Conservation (phyloP, 2,329 filamentous ascomycete genomes). For the Colletotrichum sp. region DNA sequence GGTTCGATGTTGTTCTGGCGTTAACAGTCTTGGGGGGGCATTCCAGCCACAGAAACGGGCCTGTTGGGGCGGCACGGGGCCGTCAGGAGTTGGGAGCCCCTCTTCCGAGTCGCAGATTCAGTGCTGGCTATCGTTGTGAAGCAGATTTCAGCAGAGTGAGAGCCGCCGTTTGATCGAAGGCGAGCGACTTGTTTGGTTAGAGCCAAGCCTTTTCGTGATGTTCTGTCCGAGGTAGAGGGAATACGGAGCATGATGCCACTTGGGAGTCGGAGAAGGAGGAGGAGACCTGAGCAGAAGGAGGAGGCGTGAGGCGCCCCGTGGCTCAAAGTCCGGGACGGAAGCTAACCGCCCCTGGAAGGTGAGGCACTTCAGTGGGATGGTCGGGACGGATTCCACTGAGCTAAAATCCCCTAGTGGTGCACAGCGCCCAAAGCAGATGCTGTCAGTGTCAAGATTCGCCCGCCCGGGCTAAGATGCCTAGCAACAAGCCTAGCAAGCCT, state of each 20-base stretch:
- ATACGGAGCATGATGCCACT: background rate
- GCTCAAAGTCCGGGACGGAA: background rate
- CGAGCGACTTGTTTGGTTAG: background rate
- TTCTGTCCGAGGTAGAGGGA: background rate
- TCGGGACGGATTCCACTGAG: slow-evolving; percentile 2
- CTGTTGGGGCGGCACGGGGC: slow-evolving; percentile 1
- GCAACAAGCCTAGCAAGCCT: no score
- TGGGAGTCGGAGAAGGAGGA: background rate
- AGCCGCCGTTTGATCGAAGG: background rate
- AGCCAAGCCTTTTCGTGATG: background rate
- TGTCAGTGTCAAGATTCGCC: slow-evolving; percentile 4
- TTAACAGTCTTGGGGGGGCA: background rate
- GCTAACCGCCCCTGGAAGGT: background rate
- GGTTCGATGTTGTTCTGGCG: slow-evolving; percentile 6
- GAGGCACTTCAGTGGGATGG: slow-evolving; percentile 7
- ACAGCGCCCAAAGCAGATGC: slow-evolving; percentile 4
- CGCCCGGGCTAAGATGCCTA: background rate
- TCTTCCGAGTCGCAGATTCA: slow-evolving; percentile 18
- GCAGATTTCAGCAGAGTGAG: background rate
- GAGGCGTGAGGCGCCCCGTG: background rate
- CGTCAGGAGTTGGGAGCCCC: slow-evolving; percentile 5
- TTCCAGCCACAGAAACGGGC: slow-evolving; percentile 6
- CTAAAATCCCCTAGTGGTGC: slow-evolving; percentile 14
- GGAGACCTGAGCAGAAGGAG: background rate
- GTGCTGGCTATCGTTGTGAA: background rate